Evolutionary conservation across 495 filamentous ascomycete species (phyloP).

Genomic region (Pyronema omphalodes): DNA sequence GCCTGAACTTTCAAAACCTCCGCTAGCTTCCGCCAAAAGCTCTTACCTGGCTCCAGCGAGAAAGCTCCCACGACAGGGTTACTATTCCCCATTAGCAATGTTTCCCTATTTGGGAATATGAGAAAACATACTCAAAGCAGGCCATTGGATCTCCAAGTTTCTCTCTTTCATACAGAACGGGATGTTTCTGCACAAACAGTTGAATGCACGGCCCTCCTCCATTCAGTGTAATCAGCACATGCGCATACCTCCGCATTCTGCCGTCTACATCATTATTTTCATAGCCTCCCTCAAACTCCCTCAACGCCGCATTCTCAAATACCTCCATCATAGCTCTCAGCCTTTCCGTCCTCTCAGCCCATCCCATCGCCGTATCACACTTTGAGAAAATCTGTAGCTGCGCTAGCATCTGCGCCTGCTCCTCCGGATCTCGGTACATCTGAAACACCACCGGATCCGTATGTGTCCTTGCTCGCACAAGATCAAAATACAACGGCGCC

Average conservation of each 20-base stretch:
- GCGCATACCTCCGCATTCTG: slow-evolving; percentile 70
- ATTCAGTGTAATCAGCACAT: slow-evolving; percentile 66
- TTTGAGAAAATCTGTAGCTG: slow-evolving; percentile 60
- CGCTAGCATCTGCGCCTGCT: slow-evolving; percentile 72
- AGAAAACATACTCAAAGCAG: slow-evolving; percentile 47
- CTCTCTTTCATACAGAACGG: slow-evolving; percentile 54
- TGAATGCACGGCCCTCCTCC: slow-evolving; percentile 63
- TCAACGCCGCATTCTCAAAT: slow-evolving; percentile 77
- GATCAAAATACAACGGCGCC: slow-evolving; percentile 73
- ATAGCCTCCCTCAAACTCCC: slow-evolving; percentile 82
- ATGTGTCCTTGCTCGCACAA: slow-evolving; percentile 51
- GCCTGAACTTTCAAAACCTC: slow-evolving; percentile 66
- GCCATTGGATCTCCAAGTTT: slow-evolving; percentile 61
- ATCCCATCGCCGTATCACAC: slow-evolving; percentile 62
- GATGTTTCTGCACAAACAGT: slow-evolving; percentile 71
- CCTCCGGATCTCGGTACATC: slow-evolving; percentile 66
- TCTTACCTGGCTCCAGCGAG: slow-evolving; percentile 55
- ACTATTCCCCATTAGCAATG: slow-evolving; percentile 4
- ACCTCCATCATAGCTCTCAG: slow-evolving; percentile 56
- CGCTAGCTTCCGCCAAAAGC: slow-evolving; percentile 59
- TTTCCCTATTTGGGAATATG: neutral
- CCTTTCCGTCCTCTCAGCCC: slow-evolving; percentile 46
- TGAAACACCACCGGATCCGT: slow-evolving; percentile 69
- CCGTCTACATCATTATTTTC: slow-evolving; percentile 81
- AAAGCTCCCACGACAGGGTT: slow-evolving; percentile 34